phyloP scores from a whole-genome alignment of 1,284 basidiomycete species.

The Hypsizygus ulmarius region DNA sequence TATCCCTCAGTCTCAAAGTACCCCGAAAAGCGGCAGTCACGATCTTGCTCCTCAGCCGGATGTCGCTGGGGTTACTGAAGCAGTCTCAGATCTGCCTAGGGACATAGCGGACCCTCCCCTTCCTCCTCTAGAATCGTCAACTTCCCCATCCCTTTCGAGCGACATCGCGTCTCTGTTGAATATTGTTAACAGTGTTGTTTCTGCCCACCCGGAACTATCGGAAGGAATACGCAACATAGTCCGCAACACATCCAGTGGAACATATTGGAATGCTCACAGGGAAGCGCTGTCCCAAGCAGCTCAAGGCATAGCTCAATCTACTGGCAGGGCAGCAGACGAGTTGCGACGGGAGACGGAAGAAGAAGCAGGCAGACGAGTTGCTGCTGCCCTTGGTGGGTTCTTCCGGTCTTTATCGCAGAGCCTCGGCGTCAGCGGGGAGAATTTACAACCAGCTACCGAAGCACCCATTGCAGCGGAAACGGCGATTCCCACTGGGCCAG shows the following conservation, averaged over 20 bases:
- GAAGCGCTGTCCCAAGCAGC: slow-evolving; percentile 54
- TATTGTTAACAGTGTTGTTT: slow-evolving; percentile 49
- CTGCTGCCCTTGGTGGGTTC: slow-evolving; percentile 60
- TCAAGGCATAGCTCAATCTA: slow-evolving; percentile 44
- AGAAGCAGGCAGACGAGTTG: slow-evolving; percentile 60
- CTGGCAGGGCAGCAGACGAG: slow-evolving; percentile 40
- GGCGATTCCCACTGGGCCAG: neutral
- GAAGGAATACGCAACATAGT: slow-evolving; percentile 63
- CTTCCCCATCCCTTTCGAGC: slow-evolving; percentile 49
- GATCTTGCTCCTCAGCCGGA: slow-evolving; percentile 19
- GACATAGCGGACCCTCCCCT: slow-evolving; percentile 53
- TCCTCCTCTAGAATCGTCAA: slow-evolving; percentile 42
- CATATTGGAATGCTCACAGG: slow-evolving; percentile 65
- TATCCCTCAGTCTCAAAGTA: slow-evolving; percentile 27
- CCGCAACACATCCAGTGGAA: slow-evolving; percentile 56
- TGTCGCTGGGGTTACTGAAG: slow-evolving; percentile 17
- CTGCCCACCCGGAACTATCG: slow-evolving; percentile 66
- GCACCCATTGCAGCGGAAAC: neutral
- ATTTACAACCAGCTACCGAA: slow-evolving; percentile 3
- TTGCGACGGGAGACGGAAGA: slow-evolving; percentile 50
- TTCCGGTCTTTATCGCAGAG: slow-evolving; percentile 51
- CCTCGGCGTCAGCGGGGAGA: slow-evolving; percentile 7
- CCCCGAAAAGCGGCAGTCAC: slow-evolving; percentile 27
- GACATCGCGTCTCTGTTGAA: slow-evolving; percentile 63
- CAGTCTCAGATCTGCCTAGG: slow-evolving; percentile 13